Conservation (phyloP, 1,139 yeast genomes). For the Candida sojae region DNA sequence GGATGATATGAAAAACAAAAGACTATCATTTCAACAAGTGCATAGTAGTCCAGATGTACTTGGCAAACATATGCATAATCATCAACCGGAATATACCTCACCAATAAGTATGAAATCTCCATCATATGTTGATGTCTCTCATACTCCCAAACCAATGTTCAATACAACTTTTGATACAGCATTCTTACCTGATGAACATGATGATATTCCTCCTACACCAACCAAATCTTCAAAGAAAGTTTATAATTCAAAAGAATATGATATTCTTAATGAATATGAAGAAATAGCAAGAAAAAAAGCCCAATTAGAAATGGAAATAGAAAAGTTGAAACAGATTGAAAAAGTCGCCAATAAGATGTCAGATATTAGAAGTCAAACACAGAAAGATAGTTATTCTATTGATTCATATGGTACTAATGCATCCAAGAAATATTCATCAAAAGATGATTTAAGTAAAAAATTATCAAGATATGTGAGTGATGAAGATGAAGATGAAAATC, state of each 20-base stretch:
- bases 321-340: constrained; percentile 40
- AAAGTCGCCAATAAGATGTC: constrained; percentile 13
- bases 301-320: constrained; percentile 43
- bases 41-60: constrained; percentile 6
- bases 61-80: background rate
- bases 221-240: constrained; percentile 10
- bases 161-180: constrained; percentile 29
- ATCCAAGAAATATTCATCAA: constrained; percentile 32
- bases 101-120: constrained; percentile 8
- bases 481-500: constrained; percentile 23
- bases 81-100: constrained; percentile 2
- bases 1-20: constrained; percentile 14
- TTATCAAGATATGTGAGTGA: constrained; percentile 29
- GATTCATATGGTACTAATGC: constrained; percentile 42
- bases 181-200: constrained; percentile 21
- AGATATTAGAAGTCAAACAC: constrained; percentile 4
- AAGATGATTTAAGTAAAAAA: constrained; percentile 42
- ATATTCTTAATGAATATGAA: constrained; percentile 23
- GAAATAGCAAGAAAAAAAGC: constrained; percentile 37
- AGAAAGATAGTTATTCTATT: constrained; percentile 17
- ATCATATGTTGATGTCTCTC: constrained; percentile 10
- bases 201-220: constrained; percentile 17
- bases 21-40: constrained; percentile 19
- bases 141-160: constrained; percentile 12
- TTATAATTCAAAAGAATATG: constrained; percentile 9